Conservation (phyloP, 495 filamentous ascomycete genomes). For the Penicillium canariense region DNA sequence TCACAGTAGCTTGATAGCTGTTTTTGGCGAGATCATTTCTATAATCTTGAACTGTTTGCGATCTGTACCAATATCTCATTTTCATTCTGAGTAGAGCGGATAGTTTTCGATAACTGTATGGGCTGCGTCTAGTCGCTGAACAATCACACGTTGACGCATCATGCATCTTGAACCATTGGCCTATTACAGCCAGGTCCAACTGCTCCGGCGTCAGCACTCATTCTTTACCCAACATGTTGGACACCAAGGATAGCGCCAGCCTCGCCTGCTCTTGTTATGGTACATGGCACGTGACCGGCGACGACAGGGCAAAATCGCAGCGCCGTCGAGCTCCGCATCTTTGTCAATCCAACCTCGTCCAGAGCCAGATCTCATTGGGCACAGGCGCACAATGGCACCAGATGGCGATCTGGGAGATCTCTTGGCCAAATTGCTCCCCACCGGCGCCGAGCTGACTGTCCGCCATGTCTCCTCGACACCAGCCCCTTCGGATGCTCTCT, state of each 20-base stretch:
- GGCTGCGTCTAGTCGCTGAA: too few relatives aligned
- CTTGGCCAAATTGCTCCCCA: conserved; percentile 69
- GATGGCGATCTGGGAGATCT: conserved; percentile 43
- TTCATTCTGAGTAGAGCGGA: too few relatives aligned
- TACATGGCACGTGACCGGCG: conserved; percentile 23
- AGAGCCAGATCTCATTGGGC: conserved; percentile 26
- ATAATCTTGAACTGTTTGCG: too few relatives aligned
- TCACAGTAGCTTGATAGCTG: background rate
- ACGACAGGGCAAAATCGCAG: conserved; percentile 12
- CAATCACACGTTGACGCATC: too few relatives aligned
- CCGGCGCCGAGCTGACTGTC: conserved; percentile 64
- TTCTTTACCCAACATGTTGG: too few relatives aligned
- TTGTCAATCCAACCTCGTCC: conserved; percentile 15
- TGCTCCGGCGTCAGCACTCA: too few relatives aligned
- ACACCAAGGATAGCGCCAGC: too few relatives aligned
- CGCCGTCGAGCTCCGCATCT: conserved; percentile 15
- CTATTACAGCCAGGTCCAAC: too few relatives aligned
- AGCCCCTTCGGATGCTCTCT: conserved; percentile 67
- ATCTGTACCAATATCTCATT: too few relatives aligned
- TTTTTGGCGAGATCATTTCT: too few relatives aligned
- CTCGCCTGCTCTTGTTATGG: background rate
- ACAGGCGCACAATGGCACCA: conserved; percentile 23
- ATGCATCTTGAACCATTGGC: too few relatives aligned
- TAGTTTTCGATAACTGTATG: too few relatives aligned
- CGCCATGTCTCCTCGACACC: conserved; percentile 90